Evolutionary conservation across 2,329 filamentous ascomycete genomes (phyloP).

Genomic region (Colletotrichum zoysiae): DNA sequence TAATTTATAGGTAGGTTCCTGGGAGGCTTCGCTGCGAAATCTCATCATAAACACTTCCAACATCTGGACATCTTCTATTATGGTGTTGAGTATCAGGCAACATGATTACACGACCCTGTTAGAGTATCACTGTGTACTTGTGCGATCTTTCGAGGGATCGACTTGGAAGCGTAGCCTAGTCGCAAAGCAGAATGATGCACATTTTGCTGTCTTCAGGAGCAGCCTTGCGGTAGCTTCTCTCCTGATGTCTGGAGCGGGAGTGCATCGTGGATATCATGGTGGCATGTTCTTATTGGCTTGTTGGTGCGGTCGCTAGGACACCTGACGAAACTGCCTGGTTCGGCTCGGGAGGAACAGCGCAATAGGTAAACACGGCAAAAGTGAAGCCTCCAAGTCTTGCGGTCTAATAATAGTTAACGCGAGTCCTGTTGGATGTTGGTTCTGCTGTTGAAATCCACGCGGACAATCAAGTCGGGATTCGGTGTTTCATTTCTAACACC

Average conservation of each 20-base stretch:
- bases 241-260: not conserved
- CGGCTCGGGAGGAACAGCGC: not conserved
- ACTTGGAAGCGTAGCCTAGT: too few species aligned
- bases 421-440: not conserved
- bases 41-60: too few species aligned
- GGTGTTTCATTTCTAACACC: not conserved
- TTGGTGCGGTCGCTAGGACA: not conserved
- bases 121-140: not conserved
- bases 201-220: not conserved
- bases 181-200: too few species aligned
- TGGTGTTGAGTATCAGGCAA: too few species aligned
- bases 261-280: not conserved
- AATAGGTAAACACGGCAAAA: not conserved
- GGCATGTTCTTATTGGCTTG: not conserved
- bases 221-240: too few species aligned
- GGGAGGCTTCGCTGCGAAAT: too few species aligned
- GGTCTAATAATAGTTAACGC: not conserved
- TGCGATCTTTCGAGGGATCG: not conserved
- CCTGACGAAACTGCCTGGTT: not conserved
- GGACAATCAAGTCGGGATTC: not conserved
- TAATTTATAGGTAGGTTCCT: too few species aligned
- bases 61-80: too few species aligned
- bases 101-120: too few species aligned
- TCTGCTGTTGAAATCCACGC: not conserved
- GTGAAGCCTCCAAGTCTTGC: not conserved